Evolutionary conservation across 805 yeast species (phyloP).

Genomic region (Yamadazyma phyllophila): DNA sequence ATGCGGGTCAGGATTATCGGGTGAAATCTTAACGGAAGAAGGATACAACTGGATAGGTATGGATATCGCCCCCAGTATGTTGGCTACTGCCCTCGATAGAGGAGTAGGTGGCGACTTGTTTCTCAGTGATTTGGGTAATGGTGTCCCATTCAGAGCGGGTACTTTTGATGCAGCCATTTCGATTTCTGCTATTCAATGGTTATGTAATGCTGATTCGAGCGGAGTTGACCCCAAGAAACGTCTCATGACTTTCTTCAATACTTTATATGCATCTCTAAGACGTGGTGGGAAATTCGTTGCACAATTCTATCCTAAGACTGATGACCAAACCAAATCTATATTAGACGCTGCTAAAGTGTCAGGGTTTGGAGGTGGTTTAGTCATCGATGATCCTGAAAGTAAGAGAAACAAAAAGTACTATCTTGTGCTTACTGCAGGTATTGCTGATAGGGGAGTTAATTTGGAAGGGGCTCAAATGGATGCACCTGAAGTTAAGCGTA

Average conservation of each 20-base stretch:
- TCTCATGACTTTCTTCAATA: conserved; percentile 77
- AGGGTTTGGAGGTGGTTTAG: conserved; percentile 95
- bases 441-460: conserved; percentile 70
- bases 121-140: conserved; percentile 88
- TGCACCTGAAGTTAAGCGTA: conserved; percentile 45
- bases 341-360: conserved; percentile 84
- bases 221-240: conserved; percentile 81
- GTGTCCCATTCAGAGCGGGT: conserved; percentile 94
- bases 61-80: conserved; percentile 95
- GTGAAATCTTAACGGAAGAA: conserved; percentile 91
- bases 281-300: conserved; percentile 98
- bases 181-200: conserved; percentile 95
- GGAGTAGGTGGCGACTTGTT: conserved; percentile 93
- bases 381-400: conserved; percentile 90
- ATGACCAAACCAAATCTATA: conserved; percentile 75
- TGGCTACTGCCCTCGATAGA: conserved; percentile 89
- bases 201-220: conserved; percentile 90
- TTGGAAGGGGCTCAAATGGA: conserved; percentile 81
- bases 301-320: conserved; percentile 93
- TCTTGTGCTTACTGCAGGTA: conserved; percentile 84
- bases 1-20: conserved; percentile 95
- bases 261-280: conserved; percentile 78
- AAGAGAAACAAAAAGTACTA: conserved; percentile 90
- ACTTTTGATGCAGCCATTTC: conserved; percentile 95
- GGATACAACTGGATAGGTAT: conserved; percentile 94